phyloP scores from a whole-genome alignment of 2,329 filamentous ascomycete species.

The Aureobasidium sp. region DNA sequence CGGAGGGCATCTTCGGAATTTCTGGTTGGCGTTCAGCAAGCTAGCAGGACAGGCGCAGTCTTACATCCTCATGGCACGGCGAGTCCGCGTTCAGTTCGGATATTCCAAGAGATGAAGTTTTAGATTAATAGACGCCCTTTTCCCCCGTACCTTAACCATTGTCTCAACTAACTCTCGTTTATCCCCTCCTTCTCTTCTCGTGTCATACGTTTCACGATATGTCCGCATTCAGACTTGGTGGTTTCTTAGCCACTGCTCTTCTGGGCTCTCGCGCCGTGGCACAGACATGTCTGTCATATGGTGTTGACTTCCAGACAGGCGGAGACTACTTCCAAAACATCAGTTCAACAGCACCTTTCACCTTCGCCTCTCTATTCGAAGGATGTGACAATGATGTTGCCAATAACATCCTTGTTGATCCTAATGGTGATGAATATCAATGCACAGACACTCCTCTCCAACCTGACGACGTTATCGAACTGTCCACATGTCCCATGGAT shows the following conservation, averaged over 20 bases:
- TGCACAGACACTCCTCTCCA: slow-evolving; percentile 36
- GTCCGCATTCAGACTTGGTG: slow-evolving; percentile 2
- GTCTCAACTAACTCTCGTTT: neutral
- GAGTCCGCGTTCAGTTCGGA: neutral
- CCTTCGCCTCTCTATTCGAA: slow-evolving; percentile 37
- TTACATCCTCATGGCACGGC: neutral
- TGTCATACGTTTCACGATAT: neutral
- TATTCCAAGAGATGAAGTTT: neutral
- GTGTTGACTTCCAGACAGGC: slow-evolving; percentile 37
- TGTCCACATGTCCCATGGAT: slow-evolving; percentile 37
- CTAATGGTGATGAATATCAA: slow-evolving; percentile 33
- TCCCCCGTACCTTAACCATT: neutral
- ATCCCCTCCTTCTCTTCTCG: neutral
- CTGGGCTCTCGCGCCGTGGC: slow-evolving; percentile 2
- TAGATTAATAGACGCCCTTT: neutral
- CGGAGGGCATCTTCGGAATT: neutral
- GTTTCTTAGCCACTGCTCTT: slow-evolving; percentile 4
- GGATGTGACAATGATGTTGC: slow-evolving; percentile 32
- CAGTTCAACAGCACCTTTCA: slow-evolving; percentile 35
- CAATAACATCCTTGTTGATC: slow-evolving; percentile 38
- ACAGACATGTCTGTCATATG: slow-evolving; percentile 24
- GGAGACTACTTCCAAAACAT: slow-evolving; percentile 41
- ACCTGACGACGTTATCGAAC: slow-evolving; percentile 32
- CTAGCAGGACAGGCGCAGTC: neutral
- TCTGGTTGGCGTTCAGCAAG: neutral